Conservation (phyloP, 2,329 filamentous ascomycete species). For the Aaosphaeria pasadenensis region DNA sequence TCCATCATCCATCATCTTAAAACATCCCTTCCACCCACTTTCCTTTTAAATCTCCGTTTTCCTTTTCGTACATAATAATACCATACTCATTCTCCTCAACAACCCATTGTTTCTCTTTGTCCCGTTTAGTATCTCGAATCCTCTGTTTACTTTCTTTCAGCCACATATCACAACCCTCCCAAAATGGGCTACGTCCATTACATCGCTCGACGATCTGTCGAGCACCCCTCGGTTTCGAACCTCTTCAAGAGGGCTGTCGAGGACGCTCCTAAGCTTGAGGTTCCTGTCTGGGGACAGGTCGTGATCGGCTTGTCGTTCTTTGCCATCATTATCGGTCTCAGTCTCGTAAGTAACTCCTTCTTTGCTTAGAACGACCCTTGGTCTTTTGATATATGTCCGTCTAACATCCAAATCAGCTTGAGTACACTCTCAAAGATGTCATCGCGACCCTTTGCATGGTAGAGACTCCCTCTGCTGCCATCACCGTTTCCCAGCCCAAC, state of each 20-base stretch:
- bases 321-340: slow-evolving; percentile 35
- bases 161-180: background rate
- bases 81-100: too few relatives aligned
- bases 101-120: too few relatives aligned
- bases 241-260: slow-evolving; percentile 26
- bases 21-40: background rate
- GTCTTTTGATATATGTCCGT: too few relatives aligned
- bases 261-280: slow-evolving; percentile 14
- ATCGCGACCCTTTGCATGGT: slow-evolving; percentile 62
- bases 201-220: slow-evolving; percentile 28
- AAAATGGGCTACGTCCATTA: slow-evolving; percentile 21
- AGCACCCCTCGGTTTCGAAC: slow-evolving; percentile 19
- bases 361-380: too few relatives aligned
- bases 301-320: slow-evolving; percentile 35
- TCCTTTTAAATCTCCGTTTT: slow-evolving; percentile 2
- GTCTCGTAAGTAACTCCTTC: too few relatives aligned
- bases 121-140: background rate
- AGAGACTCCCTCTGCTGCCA: slow-evolving; percentile 57
- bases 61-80: too few relatives aligned
- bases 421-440: slow-evolving; percentile 60
- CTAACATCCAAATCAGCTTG: slow-evolving; percentile 17
- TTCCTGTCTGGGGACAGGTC: slow-evolving; percentile 27
- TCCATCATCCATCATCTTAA: background rate
- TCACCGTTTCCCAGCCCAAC: slow-evolving; percentile 49
- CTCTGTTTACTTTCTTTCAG: slow-evolving; percentile 1